Conservation (phyloP, 208 protist species). For the Blechomonas ayalai region DNA sequence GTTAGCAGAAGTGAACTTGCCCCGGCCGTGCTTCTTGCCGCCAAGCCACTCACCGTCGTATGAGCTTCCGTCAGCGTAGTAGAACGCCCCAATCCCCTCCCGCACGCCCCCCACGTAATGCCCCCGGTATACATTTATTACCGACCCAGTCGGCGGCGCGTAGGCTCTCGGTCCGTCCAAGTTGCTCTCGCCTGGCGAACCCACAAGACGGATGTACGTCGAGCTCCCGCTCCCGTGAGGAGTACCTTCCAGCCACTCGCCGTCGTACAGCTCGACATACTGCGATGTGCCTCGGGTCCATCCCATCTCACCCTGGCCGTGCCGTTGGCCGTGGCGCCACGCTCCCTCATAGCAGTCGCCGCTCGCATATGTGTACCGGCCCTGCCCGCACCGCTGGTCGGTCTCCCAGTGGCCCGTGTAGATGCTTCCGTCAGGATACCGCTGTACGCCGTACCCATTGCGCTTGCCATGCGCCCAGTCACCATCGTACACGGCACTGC, state of each 20-base stretch:
- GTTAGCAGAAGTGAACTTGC: constrained; percentile 45
- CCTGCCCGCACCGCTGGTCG: constrained; percentile 50
- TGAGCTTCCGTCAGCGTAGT: constrained; percentile 81
- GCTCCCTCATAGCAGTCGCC: constrained; percentile 78
- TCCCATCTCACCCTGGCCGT: constrained; percentile 73
- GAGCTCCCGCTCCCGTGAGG: constrained; percentile 70
- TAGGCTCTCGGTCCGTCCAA: constrained; percentile 18
- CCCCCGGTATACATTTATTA: constrained; percentile 78
- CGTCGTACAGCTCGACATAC: constrained; percentile 72
- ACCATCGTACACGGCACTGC: constrained; percentile 53
- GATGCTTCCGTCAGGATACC: constrained; percentile 53
- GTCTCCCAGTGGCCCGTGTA: constrained; percentile 60
- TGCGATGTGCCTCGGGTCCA: constrained; percentile 31
- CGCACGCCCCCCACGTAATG: constrained; percentile 39
- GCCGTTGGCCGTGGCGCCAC: constrained; percentile 39
- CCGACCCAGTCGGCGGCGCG: constrained; percentile 22
- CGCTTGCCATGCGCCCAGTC: constrained; percentile 54
- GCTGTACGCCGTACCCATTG: constrained; percentile 56
- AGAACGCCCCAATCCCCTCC: constrained; percentile 68
- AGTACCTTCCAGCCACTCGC: constrained; percentile 50
- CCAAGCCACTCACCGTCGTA: constrained; percentile 79
- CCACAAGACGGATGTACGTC: constrained; percentile 39
- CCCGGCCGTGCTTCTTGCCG: constrained; percentile 46
- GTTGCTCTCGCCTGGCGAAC: no score
- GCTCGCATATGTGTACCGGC: constrained; percentile 37